A percentile compares a stretch with the other conserved stretches of the same genome.
Conservation (phyloP, 1,284 basidiomycete species). For the Ustilago loliicola region DNA sequence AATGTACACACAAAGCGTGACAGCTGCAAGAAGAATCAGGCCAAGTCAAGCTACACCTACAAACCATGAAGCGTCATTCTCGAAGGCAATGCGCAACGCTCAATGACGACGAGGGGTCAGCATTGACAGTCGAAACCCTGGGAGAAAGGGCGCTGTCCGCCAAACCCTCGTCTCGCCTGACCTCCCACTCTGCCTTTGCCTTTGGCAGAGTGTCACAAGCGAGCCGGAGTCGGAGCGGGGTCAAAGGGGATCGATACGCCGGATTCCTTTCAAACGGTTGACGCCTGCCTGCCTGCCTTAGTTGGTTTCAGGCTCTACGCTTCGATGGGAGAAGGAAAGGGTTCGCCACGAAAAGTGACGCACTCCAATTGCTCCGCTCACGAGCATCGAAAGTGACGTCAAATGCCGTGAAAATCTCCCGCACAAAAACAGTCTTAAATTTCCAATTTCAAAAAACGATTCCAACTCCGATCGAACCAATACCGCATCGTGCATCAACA, state of each 20-base stretch:
- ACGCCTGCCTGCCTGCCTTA: not conserved
- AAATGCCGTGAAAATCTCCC: slow-evolving; percentile 8
- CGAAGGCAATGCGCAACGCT: not conserved
- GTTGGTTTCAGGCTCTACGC: not conserved
- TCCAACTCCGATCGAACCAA: not conserved
- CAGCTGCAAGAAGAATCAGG: not conserved
- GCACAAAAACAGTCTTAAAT: not conserved
- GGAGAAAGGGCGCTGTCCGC: too few relatives aligned
- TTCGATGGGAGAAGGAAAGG: not conserved
- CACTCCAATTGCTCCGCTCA: not conserved
- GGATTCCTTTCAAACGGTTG: not conserved
- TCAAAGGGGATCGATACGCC: not conserved
- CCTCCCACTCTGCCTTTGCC: too few relatives aligned
- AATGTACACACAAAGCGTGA: not conserved
- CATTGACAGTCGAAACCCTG: not conserved
- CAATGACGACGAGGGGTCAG: slow-evolving; percentile 4
- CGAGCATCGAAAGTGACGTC: slow-evolving; percentile 5
- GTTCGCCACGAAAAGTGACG: slow-evolving; percentile 2
- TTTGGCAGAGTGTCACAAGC: not conserved
- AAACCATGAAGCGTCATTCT: not conserved
- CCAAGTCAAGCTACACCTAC: not conserved
- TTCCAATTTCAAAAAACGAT: not conserved
- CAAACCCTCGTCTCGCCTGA: too few relatives aligned
- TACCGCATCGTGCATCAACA: not conserved
- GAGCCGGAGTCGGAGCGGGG: slow-evolving; percentile 6